These are phyloP conservation scores for Trichophyton verrucosum DNA, from an alignment of 2,329 filamentous ascomycete species.

Conservation along the genomic window DNA sequence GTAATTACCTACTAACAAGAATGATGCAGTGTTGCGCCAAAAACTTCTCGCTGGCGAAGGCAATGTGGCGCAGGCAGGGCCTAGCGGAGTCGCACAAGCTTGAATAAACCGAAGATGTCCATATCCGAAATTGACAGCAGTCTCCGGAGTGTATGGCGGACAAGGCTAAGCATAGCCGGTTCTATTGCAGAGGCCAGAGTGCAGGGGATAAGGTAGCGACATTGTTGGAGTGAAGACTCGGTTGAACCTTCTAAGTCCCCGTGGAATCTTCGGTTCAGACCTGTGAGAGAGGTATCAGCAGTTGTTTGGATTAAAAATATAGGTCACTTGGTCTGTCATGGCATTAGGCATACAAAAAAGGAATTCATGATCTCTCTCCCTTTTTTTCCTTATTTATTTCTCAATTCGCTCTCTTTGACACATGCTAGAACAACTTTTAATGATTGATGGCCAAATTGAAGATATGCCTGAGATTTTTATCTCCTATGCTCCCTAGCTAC, in stretches of 20 bases:
- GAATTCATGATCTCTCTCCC: neutral
- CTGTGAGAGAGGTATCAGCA: neutral
- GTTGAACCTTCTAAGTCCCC: neutral
- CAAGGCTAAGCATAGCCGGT: neutral
- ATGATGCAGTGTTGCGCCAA: slow-evolving; percentile 36
- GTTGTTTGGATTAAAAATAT: neutral
- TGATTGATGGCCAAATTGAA: too few species aligned
- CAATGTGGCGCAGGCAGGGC: slow-evolving; percentile 23
- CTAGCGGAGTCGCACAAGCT: slow-evolving; percentile 13
- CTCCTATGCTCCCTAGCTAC: too few species aligned
- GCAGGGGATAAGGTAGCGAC: neutral
- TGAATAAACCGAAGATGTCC: neutral
- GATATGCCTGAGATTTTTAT: too few species aligned
- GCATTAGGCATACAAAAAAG: neutral
- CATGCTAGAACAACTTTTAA: neutral
- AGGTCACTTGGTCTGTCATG: neutral
- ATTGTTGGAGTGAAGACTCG: neutral
- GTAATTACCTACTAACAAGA: neutral
- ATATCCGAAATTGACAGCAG: neutral
- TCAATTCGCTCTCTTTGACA: neutral
- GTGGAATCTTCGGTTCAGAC: neutral
- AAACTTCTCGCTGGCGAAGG: slow-evolving; percentile 39
- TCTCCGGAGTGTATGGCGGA: neutral
- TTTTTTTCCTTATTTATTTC: neutral
- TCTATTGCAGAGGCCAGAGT: neutral